These are phyloP conservation scores for Heliamphora pulchella DNA, from an alignment of 179 eudicot genomes.

Conservation along the genomic window DNA sequence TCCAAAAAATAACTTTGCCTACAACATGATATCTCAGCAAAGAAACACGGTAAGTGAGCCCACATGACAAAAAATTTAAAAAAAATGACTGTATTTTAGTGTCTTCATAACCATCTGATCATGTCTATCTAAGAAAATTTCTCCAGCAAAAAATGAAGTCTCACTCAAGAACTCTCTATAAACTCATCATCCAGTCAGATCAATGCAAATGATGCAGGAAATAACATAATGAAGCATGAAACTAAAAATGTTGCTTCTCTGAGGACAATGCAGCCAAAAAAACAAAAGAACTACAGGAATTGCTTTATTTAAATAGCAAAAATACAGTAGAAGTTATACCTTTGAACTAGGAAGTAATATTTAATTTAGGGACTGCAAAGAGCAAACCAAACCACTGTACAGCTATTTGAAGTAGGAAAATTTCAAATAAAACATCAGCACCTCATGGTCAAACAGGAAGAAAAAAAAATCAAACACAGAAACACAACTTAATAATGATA, in stretches of 20 bases:
- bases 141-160: not conserved
- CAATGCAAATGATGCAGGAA: not conserved
- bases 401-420: not conserved
- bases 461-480: not conserved
- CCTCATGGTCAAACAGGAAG: not conserved
- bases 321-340: not conserved
- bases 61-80: not conserved
- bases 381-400: not conserved
- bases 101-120: not conserved
- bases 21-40: not conserved
- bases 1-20: not conserved
- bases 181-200: not conserved
- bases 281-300: not conserved
- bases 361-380: not conserved
- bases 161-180: not conserved
- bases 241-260: not conserved
- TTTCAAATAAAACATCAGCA: slow-evolving; percentile 1
- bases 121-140: not conserved
- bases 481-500: no score
- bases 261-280: not conserved
- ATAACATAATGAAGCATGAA: not conserved
- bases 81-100: not conserved
- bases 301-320: not conserved
- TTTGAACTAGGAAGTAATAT: not conserved
- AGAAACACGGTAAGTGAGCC: not conserved